A percentile compares a stretch with the other conserved stretches of the same genome.
Conservation (phyloP, 2,329 filamentous ascomycete genomes). For the Penicillium sp. region DNA sequence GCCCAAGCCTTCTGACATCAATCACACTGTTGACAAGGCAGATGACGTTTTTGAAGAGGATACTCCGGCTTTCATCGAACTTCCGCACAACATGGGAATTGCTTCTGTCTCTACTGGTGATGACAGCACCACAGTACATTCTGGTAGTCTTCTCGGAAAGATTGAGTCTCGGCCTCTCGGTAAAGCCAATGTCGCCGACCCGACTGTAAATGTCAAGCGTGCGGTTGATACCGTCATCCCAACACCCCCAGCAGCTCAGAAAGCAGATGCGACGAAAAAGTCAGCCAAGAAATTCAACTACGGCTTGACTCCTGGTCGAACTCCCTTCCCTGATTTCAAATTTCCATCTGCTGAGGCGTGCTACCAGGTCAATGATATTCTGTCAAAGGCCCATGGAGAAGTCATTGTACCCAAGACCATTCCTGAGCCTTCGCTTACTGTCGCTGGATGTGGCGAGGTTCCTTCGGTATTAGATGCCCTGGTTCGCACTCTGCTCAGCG, state of each 20-base stretch:
- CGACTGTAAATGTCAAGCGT: conserved; percentile 19
- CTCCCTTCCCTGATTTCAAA: conserved; percentile 68
- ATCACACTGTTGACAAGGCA: neutral
- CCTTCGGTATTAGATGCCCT: conserved; percentile 67
- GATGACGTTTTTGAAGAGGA: neutral
- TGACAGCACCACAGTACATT: neutral
- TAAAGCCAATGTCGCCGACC: conserved; percentile 6
- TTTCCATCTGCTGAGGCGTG: conserved; percentile 71
- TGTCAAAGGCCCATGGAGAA: conserved; percentile 68
- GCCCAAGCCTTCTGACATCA: neutral
- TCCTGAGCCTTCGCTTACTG: conserved; percentile 68
- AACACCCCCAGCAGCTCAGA: neutral
- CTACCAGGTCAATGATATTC: conserved; percentile 67
- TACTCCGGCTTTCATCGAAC: conserved; percentile 41
- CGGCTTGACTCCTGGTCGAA: conserved; percentile 57
- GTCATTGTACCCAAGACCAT: conserved; percentile 67
- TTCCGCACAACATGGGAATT: conserved; percentile 61
- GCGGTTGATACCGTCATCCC: conserved; percentile 26
- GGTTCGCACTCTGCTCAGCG: conserved; percentile 64
- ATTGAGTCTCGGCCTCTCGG: conserved; percentile 14
- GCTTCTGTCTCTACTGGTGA: conserved; percentile 14
- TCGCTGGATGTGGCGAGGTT: conserved; percentile 72
- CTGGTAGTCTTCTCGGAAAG: conserved; percentile 13
- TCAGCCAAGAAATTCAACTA: conserved; percentile 46
- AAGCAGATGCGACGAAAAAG: conserved; percentile 12